A percentile compares a stretch with the other conserved stretches of the same genome.
These are phyloP conservation scores for Nicotiana rustica DNA, from an alignment of 305 asterid species.

Conservation along the genomic window DNA sequence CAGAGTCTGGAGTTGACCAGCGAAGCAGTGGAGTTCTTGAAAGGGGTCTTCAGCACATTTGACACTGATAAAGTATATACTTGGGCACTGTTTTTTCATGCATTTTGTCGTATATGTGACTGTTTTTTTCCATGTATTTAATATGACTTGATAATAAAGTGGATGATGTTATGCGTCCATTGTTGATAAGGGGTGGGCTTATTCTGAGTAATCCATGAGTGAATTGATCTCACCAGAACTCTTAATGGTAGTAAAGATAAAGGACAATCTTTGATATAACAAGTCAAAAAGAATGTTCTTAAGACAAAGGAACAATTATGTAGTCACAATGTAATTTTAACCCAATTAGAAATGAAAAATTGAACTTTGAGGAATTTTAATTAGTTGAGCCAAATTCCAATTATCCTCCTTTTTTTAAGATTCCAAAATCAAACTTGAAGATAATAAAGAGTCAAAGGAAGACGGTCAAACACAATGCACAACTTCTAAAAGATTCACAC, in stretches of 20 bases:
- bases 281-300: conserved; percentile 13
- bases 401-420: background rate
- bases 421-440: conserved; percentile 9
- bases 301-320: background rate
- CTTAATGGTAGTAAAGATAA: background rate
- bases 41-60: conserved; percentile 92
- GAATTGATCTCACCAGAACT: conserved; percentile 22
- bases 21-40: conserved; percentile 94
- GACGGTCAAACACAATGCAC: background rate
- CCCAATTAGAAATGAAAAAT: conserved; percentile 19
- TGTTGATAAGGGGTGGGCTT: background rate
- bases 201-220: background rate
- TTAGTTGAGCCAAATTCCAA: background rate
- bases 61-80: conserved; percentile 78
- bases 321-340: background rate
- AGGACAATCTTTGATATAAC: background rate
- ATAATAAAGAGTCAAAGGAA: conserved; percentile 2
- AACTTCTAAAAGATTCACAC: background rate
- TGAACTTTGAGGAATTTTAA: conserved; percentile 13
- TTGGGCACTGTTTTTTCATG: conserved; percentile 32
- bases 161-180: conserved; percentile 5
- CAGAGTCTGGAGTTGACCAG: conserved; percentile 97
- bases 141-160: conserved; percentile 19
- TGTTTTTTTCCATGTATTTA: background rate
- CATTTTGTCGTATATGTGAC: background rate